phyloP scores from a whole-genome alignment of 2,329 filamentous ascomycete species.

The Ophiognomonia clavigignenti-juglandacearum region DNA sequence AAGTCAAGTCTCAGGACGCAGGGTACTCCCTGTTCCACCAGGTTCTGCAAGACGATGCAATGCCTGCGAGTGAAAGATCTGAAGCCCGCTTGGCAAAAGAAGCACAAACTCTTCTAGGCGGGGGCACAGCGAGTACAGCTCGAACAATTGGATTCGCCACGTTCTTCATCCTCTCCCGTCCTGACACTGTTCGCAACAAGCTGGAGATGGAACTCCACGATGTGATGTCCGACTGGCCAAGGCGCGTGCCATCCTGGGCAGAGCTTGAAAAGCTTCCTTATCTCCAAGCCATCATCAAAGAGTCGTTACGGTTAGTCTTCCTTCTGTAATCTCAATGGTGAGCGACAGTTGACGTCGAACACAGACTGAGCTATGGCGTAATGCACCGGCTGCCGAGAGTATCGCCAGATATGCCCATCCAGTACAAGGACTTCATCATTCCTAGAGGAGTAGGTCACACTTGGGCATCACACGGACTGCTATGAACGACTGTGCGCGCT shows the following conservation, averaged over 20 bases:
- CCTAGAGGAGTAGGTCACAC: no score
- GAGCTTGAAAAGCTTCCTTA: slow-evolving; percentile 9
- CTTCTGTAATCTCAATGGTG: neutral
- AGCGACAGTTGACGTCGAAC: no score
- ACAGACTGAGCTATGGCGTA: neutral
- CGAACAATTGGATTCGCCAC: neutral
- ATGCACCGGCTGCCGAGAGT: neutral
- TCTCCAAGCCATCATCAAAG: slow-evolving; percentile 12
- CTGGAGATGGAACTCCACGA: neutral
- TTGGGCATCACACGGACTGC: no score
- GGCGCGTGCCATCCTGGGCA: neutral
- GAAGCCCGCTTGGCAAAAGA: neutral
- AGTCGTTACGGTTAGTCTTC: slow-evolving; percentile 8
- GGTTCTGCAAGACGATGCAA: neutral
- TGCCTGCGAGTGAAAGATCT: neutral
- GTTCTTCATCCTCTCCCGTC: neutral
- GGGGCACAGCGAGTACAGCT: neutral
- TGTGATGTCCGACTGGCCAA: neutral
- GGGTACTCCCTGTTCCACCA: neutral
- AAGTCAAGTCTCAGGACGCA: no score
- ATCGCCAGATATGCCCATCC: neutral
- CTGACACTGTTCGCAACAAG: neutral
- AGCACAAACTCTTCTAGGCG: neutral
- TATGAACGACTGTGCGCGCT: no score
- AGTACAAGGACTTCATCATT: neutral